Evolutionary conservation across 2,329 filamentous ascomycete species (phyloP).

Genomic region (Sordariomycetes sp.): DNA sequence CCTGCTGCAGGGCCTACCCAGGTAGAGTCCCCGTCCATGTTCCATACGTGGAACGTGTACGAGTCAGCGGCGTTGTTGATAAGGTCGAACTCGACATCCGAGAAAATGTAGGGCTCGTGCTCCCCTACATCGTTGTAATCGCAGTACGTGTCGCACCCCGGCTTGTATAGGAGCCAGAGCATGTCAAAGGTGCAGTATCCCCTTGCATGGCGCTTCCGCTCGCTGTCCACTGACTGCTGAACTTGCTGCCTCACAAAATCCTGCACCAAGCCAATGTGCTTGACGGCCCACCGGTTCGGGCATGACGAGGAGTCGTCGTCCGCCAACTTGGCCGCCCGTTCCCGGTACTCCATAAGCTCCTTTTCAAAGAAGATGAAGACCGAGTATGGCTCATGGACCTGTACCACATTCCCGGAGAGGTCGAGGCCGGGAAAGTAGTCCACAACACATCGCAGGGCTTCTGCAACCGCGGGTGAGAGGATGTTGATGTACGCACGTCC

Average conservation of each 20-base stretch:
- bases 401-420: slow-evolving; percentile 3
- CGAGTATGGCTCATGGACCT: slow-evolving; percentile 3
- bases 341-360: slow-evolving; percentile 6
- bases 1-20: slow-evolving; percentile 1
- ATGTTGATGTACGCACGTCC: slow-evolving; percentile 6
- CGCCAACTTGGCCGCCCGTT: background rate
- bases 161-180: slow-evolving; percentile 11
- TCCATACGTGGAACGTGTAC: background rate
- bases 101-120: slow-evolving; percentile 5
- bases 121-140: slow-evolving; percentile 3
- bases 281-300: slow-evolving; percentile 4
- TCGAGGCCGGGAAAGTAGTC: slow-evolving; percentile 9
- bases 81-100: slow-evolving; percentile 1
- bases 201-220: slow-evolving; percentile 6
- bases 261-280: slow-evolving; percentile 8
- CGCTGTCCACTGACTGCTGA: slow-evolving; percentile 4
- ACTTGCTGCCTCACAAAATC: slow-evolving; percentile 7
- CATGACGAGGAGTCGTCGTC: background rate
- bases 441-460: slow-evolving; percentile 10
- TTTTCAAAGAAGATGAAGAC: slow-evolving; percentile 8
- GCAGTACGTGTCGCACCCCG: slow-evolving; percentile 6
- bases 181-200: slow-evolving; percentile 9
- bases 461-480: slow-evolving; percentile 7
- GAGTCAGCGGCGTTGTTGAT: background rate
- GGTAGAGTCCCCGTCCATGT: background rate